Base-by-base conservation (phyloP, 75 land plant species). In the Adiantum capillusveneris region DNA sequence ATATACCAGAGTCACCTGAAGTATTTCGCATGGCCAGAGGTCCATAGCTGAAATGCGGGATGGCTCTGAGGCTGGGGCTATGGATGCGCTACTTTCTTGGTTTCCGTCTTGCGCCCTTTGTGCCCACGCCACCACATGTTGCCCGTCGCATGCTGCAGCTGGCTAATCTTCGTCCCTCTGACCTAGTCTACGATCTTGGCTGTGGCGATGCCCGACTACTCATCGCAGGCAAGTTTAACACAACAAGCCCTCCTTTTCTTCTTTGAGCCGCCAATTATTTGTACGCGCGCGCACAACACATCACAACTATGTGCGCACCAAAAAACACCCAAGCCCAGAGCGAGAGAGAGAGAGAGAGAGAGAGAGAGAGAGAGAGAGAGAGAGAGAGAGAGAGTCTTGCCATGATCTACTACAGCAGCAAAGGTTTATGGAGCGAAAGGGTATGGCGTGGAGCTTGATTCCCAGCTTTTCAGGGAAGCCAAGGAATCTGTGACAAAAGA, bases 121-220 rank as follows among this genome's bases (percentile, higher is more conserved):
- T 70, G 27, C 71, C 71, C 60, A 70, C 73, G 25, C 73, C 73
- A 11, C 29, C 57, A n/a, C 73, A 70, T 58, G 69, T 70, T 7
- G 73, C 43, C 31, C 26, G 20, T n/a, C 60, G 53, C 21, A 70
- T 70, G 73, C 69, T 70, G 31, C 28, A 57, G 21, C 71, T 70
- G 7, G 73, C 73, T 20, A 25, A 22, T 1, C 67, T 70, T 25
- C 16, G 43, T 26, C 31, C 71, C 20, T 19, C 59, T 11, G 73
- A 70, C 20, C 39, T 57, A 20, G 70, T 70, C 27, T 42, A 66
- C 19, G 73, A 70, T 29, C 43, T 70, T 2, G 73, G 73, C 21
- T 70, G 73, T 49, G 73, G 73, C n/a, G 73, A 70, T 65, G 73
- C 43, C 1, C 73, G 73, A 29, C 61, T 70, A 19, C 73, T 70